A percentile compares a stretch with the other conserved stretches of the same genome.
phyloP scores from a whole-genome alignment of 129 eudicot genomes.

The Lactuca sativa region DNA sequence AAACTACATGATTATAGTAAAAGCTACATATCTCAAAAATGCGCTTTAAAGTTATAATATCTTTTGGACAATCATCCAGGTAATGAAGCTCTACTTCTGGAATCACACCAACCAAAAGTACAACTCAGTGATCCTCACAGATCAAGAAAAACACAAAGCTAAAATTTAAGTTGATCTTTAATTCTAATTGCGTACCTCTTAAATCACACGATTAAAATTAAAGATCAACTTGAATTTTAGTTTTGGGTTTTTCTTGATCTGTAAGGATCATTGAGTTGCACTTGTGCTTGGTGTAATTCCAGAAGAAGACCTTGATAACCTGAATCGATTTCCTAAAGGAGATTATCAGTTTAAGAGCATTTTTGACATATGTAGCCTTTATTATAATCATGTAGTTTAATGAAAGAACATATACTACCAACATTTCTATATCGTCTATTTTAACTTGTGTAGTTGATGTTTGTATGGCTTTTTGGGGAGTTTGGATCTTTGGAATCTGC shows the following conservation, averaged over 20 bases:
- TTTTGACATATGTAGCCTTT: too few species aligned
- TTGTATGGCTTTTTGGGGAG: constrained; percentile 30
- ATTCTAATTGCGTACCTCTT: not conserved
- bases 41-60: not conserved
- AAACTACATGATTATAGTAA: too few species aligned
- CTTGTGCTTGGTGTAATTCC: not conserved
- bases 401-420: constrained; percentile 8
- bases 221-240: constrained; percentile 52
- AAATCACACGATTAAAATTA: not conserved
- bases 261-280: constrained; percentile 18
- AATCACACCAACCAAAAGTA: not conserved
- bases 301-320: constrained; percentile 29
- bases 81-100: constrained; percentile 9
- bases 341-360: constrained; percentile 2
- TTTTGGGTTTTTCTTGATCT: constrained; percentile 35
- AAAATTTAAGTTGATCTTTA: constrained; percentile 49
- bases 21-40: not conserved
- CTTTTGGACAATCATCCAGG: constrained; percentile 35
- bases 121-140: constrained; percentile 19
- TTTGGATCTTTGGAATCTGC: not conserved
- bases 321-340: constrained; percentile 24
- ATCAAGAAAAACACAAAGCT: constrained; percentile 37
- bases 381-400: too few species aligned
- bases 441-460: constrained; percentile 15
- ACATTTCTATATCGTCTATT: constrained; percentile 28